These are phyloP conservation scores for Leccinum cinnamomeum DNA, from an alignment of 1,284 basidiomycete species.

Conservation along the genomic window DNA sequence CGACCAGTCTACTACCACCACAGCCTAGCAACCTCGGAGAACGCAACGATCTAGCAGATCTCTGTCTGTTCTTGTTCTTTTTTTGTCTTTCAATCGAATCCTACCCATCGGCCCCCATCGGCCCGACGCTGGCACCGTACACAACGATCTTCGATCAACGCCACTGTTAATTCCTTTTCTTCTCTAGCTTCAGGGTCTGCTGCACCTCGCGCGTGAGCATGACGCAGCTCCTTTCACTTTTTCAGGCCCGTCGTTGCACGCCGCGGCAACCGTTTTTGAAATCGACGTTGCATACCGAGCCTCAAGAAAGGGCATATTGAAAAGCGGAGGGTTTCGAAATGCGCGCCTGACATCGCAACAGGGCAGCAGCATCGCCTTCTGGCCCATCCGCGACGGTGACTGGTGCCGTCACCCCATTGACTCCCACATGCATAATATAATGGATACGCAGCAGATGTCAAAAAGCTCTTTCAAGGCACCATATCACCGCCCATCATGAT, in stretches of 20 bases:
- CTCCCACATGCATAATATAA: background rate
- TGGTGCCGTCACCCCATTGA: background rate
- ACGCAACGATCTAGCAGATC: background rate
- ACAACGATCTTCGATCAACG: background rate
- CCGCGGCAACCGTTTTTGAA: background rate
- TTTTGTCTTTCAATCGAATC: background rate
- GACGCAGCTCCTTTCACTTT: background rate
- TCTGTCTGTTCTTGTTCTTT: background rate
- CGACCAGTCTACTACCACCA: too few species aligned
- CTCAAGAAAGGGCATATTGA: background rate
- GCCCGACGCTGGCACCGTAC: background rate
- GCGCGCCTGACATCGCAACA: background rate
- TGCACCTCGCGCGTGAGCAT: background rate
- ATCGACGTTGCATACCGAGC: background rate
- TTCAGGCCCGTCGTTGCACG: background rate
- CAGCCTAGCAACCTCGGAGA: background rate
- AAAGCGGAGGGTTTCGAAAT: background rate
- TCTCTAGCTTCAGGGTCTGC: background rate
- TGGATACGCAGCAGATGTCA: background rate
- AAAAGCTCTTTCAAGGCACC: background rate
- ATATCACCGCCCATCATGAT: slow-evolving; percentile 1
- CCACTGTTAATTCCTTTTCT: background rate
- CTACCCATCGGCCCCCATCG: background rate
- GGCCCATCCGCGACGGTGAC: background rate
- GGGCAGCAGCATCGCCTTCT: background rate